These are phyloP conservation scores for Ulmus americana DNA, from an alignment of 331 rosid species.

Conservation along the genomic window DNA sequence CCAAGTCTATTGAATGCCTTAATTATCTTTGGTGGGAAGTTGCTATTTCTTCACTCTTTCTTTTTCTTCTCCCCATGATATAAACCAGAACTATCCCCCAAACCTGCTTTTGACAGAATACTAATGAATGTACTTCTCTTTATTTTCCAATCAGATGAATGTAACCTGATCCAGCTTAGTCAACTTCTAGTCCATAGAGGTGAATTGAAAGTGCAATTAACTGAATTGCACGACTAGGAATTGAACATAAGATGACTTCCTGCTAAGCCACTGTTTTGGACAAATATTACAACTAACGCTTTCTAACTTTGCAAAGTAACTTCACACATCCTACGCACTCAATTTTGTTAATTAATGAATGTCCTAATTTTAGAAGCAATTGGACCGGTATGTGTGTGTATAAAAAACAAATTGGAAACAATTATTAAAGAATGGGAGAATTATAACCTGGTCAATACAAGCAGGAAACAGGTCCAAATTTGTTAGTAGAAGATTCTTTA, in stretches of 20 bases:
- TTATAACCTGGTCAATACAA: constrained; percentile 88
- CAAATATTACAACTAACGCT: neutral
- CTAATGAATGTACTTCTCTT: neutral
- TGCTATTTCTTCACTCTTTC: too few relatives aligned
- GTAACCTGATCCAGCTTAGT: neutral
- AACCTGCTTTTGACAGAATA: neutral
- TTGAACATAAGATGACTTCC: neutral
- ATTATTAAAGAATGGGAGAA: neutral
- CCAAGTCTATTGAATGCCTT: too few relatives aligned
- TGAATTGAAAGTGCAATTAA: neutral
- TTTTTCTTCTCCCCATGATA: too few relatives aligned
- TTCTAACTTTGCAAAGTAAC: neutral
- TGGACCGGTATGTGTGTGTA: neutral
- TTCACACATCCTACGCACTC: neutral
- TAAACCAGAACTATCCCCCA: neutral
- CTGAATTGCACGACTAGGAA: neutral
- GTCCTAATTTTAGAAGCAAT: neutral
- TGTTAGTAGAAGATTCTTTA: constrained; percentile 84
- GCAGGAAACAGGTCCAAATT: constrained; percentile 97
- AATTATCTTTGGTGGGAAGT: too few relatives aligned
- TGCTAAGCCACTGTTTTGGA: neutral
- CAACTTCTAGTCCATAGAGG: neutral
- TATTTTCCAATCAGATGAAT: neutral
- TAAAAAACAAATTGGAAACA: neutral
- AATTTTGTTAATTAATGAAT: neutral